Base-by-base conservation (phyloP, 2,329 filamentous ascomycete species). In the Aspergillus calidoustus region DNA sequence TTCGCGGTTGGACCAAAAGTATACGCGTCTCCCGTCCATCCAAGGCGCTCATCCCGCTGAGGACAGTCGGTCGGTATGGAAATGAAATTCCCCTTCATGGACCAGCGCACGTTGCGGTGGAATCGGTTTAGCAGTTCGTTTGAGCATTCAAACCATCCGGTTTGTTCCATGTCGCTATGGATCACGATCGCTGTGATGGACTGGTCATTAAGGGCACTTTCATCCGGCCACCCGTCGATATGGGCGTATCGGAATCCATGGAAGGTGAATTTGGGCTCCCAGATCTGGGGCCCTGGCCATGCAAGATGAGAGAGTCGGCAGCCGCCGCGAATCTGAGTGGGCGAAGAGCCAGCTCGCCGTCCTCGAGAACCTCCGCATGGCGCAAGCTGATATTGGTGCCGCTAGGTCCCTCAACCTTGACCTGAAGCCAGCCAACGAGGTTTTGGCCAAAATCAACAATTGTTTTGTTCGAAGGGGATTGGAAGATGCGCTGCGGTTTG, bases 71-170 rank as follows among this genome's bases (percentile, higher is more conserved):
- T 87, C 0, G 85, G 85, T 0, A 87, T 71, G 0, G 79, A 81
- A 3, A 87, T 65, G 65, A 88, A 87, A 64, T 88, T 88, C 0
- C 84, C 84, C 31, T 80, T 79, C 81, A 87, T 86, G 6, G 80
- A 81, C 85, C 85, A 87, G 25, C 76, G 67, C 0, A 83, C 78
- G 57, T 88, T 88, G 0, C 77, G 57, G 64, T 87, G 81, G 3
- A 89, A 78, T 49, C 81, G 74, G 65, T 86, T 88, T 23, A 88
- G 63, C 3, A 15, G 79, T 75, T 53, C 76, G 70, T 76, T 19
- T 19, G 19, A 19, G 19, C 19, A 19, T 19, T 19, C 19, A 19
- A 19, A 19, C 19, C 19, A 19, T 19, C 19, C 19, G 1, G 19
- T 19, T 19, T 19, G 19, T 19, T 19, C 19, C 19, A 19, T 19